These are phyloP conservation scores for Pinus albicaulis DNA, from an alignment of 75 land plant species.

Conservation along the genomic window DNA sequence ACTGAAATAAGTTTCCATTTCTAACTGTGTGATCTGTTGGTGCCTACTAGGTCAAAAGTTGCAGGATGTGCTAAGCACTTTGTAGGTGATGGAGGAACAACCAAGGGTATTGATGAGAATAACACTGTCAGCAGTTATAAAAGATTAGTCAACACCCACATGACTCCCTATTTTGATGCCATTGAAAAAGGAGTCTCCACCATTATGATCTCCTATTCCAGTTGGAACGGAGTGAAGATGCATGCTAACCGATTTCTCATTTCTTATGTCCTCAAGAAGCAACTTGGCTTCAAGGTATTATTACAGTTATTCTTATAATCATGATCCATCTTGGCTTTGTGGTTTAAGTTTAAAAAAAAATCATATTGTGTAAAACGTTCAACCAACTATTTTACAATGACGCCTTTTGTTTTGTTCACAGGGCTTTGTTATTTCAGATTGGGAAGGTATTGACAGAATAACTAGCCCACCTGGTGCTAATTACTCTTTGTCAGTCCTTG, in stretches of 20 bases:
- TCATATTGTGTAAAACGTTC: background rate
- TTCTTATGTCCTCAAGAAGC: constrained; percentile 27
- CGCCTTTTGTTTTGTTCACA: constrained; percentile 4
- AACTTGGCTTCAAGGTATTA: constrained; percentile 32
- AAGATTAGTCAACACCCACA: constrained; percentile 42
- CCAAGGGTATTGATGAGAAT: constrained; percentile 44
- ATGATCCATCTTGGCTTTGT: background rate
- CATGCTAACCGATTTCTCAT: constrained; percentile 36
- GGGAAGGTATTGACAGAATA: constrained; percentile 46
- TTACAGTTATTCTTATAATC: background rate
- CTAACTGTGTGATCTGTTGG: background rate
- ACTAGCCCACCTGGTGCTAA: constrained; percentile 36
- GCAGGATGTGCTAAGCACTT: constrained; percentile 70
- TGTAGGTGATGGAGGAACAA: constrained; percentile 71
- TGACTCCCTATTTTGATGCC: constrained; percentile 43
- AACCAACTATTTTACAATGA: background rate
- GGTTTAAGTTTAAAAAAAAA: background rate
- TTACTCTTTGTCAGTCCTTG: constrained; percentile 39
- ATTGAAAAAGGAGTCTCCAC: constrained; percentile 50
- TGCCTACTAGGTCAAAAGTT: constrained; percentile 30
- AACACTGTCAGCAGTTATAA: constrained; percentile 43
- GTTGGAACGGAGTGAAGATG: constrained; percentile 68
- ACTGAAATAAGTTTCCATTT: too few relatives aligned
- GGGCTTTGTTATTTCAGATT: constrained; percentile 56
- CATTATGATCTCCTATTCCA: constrained; percentile 54